A percentile compares a stretch with the other conserved stretches of the same genome.
phyloP scores from a whole-genome alignment of 2,329 filamentous ascomycete species.

The Aureobasidium melanogenum region DNA sequence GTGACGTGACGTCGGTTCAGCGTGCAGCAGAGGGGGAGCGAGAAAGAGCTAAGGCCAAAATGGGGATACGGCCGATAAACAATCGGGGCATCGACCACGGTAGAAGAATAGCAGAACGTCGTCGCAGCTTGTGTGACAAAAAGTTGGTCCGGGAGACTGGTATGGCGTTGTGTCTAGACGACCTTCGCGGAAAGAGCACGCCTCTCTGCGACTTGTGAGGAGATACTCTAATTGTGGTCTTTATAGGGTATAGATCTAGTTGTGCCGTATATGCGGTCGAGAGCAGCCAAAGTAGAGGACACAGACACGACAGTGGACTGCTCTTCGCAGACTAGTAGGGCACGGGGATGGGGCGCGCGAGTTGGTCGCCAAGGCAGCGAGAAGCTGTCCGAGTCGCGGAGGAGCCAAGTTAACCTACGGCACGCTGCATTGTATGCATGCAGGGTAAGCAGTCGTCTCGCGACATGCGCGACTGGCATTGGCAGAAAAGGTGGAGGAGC shows the following conservation, averaged over 20 bases:
- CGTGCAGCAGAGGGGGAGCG: background rate
- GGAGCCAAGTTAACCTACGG: background rate
- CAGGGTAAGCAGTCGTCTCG: constrained; percentile 3
- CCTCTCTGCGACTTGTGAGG: background rate
- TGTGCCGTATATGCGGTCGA: background rate
- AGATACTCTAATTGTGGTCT: background rate
- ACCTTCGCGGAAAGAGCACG: background rate
- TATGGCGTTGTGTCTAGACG: background rate
- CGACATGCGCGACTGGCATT: background rate
- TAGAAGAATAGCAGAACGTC: constrained; percentile 2
- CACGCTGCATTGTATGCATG: constrained; percentile 2
- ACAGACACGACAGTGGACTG: background rate
- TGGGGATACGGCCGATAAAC: constrained; percentile 1
- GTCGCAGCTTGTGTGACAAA: constrained; percentile 1
- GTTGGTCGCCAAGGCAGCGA: constrained; percentile 9
- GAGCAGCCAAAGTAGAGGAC: background rate
- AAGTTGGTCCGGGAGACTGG: background rate
- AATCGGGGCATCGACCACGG: background rate
- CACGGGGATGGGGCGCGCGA: background rate
- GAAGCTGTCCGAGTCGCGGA: background rate
- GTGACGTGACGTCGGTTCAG: constrained; percentile 1
- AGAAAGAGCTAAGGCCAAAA: background rate
- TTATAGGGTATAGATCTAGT: background rate
- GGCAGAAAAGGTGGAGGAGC: background rate
- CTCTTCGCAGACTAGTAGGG: background rate